phyloP scores from a whole-genome alignment of 2,329 filamentous ascomycete genomes.

The Talaromyces islandicus region DNA sequence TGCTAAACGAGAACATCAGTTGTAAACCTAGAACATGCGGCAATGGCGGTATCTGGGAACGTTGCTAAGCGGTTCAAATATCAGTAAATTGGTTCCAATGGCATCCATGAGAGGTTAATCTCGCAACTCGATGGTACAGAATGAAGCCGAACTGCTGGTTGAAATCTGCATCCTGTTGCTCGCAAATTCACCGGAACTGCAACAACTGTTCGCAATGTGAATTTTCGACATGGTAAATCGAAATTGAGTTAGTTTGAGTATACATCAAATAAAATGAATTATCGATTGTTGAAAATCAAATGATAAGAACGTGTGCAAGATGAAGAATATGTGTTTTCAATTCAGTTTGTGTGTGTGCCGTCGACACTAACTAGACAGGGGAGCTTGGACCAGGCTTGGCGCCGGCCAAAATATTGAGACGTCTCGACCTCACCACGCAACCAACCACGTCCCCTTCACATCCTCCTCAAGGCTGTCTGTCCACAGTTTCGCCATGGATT shows the following conservation, averaged over 20 bases:
- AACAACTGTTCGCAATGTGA: neutral
- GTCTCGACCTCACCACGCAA: constrained; percentile 14
- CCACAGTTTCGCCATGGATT: constrained; percentile 61
- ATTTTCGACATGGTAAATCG: neutral
- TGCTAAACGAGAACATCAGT: neutral
- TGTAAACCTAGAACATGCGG: neutral
- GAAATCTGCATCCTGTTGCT: neutral
- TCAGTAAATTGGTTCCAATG: neutral
- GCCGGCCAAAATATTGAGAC: neutral
- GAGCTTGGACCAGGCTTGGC: neutral
- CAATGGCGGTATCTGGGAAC: neutral
- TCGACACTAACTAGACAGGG: neutral
- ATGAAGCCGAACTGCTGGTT: neutral
- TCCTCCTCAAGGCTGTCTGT: constrained; percentile 8
- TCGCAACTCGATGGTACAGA: neutral
- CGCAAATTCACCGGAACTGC: neutral
- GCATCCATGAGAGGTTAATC: neutral
- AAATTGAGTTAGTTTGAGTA: neutral
- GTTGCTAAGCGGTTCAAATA: neutral
- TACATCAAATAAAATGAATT: neutral
- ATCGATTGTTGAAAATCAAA: neutral
- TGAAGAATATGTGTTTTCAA: neutral
- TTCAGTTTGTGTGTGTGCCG: neutral
- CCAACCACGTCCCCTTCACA: constrained; percentile 13
- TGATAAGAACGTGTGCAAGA: neutral